A percentile compares a stretch with the other conserved stretches of the same genome.
phyloP scores from a whole-genome alignment of 2,329 filamentous ascomycete genomes.

The Epichloe bromicola region DNA sequence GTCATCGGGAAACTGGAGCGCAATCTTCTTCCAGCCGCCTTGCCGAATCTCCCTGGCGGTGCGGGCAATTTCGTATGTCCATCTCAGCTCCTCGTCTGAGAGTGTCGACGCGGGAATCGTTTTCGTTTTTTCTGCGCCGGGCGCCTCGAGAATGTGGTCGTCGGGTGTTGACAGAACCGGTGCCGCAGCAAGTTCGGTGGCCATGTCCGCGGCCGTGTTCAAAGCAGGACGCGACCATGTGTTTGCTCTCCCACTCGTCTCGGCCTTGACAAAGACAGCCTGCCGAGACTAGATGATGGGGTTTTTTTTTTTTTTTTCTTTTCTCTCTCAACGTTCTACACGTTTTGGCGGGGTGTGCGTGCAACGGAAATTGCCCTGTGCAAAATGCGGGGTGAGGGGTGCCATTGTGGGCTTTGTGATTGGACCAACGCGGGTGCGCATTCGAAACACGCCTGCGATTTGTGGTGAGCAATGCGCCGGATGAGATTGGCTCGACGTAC shows the following conservation, averaged over 20 bases:
- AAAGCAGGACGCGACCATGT: background rate
- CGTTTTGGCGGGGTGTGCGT: conserved; percentile 2
- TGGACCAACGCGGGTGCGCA: too few species aligned
- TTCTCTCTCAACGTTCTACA: too few species aligned
- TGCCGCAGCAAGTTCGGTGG: conserved; percentile 34
- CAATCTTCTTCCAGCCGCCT: conserved; percentile 62
- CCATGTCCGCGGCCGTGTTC: conserved; percentile 21
- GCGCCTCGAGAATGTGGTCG: conserved; percentile 42
- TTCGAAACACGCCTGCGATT: too few species aligned
- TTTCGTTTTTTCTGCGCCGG: conserved; percentile 23
- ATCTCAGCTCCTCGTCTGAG: conserved; percentile 54
- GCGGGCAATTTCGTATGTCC: conserved; percentile 73
- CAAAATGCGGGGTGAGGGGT: conserved; percentile 17
- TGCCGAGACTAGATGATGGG: background rate
- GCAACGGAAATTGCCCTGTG: conserved; percentile 9
- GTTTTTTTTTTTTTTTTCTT: too few species aligned
- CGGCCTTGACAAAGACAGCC: too few species aligned
- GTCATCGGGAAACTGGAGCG: conserved; percentile 88
- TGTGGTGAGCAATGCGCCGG: background rate
- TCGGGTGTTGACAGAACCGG: conserved; percentile 54
- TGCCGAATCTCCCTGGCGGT: conserved; percentile 65
- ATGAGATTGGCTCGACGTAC: background rate
- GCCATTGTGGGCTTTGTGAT: conserved; percentile 3
- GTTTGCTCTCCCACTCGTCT: background rate
- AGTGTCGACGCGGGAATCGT: conserved; percentile 19